Evolutionary conservation across 371 early-diverging fungal genomes (phyloP).

Genomic region (Mucor indicus): DNA sequence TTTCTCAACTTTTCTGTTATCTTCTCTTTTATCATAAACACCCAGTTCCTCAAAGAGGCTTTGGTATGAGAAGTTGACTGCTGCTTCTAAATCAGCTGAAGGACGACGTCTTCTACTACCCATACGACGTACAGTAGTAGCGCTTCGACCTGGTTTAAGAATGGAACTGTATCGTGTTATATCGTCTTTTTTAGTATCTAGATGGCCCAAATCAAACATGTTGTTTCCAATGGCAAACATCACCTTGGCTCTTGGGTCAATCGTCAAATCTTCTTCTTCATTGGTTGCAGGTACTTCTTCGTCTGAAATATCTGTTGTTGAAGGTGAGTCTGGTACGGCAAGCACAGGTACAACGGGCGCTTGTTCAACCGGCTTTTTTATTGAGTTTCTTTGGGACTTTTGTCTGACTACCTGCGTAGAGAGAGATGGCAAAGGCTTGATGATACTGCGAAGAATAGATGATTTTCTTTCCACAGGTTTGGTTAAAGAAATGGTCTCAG

Average conservation of each 20-base stretch:
- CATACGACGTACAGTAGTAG: background rate
- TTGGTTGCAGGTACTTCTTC: background rate
- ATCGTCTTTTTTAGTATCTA: constrained; percentile 3
- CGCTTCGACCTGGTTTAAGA: background rate
- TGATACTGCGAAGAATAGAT: constrained; percentile 8
- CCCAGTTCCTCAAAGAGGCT: constrained; percentile 27
- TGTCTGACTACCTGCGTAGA: constrained; percentile 1
- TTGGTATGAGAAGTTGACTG: constrained; percentile 19
- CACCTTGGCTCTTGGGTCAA: constrained; percentile 49
- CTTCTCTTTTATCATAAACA: constrained; percentile 6
- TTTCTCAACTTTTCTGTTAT: background rate
- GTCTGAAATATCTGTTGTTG: constrained; percentile 1
- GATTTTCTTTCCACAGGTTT: constrained; percentile 8
- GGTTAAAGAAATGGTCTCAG: too few species aligned
- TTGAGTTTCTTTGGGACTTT: background rate
- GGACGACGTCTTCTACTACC: constrained; percentile 7
- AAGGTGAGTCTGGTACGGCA: constrained; percentile 1
- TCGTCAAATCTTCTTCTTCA: constrained; percentile 14
- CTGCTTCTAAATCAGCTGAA: constrained; percentile 17
- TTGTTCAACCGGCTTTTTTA: background rate
- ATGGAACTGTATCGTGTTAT: too few species aligned
- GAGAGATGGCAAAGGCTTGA: constrained; percentile 18
- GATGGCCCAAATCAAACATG: constrained; percentile 48
- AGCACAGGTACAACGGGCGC: constrained; percentile 1
- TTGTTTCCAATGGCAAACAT: constrained; percentile 54